phyloP scores from a whole-genome alignment of 331 rosid genomes.

The Quercus tomentella region DNA sequence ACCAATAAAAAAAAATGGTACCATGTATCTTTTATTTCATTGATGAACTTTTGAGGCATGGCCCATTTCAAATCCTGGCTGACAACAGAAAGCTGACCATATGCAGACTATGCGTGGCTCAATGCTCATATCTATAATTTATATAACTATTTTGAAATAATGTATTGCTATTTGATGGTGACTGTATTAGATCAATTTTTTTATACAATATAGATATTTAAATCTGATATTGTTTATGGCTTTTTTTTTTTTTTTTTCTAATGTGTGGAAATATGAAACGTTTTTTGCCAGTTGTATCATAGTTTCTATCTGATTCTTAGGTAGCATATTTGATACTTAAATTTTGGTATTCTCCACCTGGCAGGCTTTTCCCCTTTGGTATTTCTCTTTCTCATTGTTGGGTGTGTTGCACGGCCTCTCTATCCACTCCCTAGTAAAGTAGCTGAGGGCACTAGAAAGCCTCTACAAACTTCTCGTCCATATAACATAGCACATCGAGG shows the following conservation, averaged over 20 bases:
- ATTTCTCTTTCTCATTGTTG: conserved; percentile 47
- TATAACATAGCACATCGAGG: conserved; percentile 92
- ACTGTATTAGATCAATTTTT: background rate
- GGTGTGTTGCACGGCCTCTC: conserved; percentile 68
- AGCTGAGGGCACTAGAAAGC: conserved; percentile 26
- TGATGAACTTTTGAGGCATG: background rate
- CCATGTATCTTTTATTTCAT: background rate
- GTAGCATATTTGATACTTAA: background rate
- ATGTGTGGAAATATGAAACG: background rate
- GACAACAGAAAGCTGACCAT: background rate
- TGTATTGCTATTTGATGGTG: background rate
- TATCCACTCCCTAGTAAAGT: conserved; percentile 60
- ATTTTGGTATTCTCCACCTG: conserved; percentile 1
- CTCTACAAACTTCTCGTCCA: conserved; percentile 76
- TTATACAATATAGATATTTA: background rate
- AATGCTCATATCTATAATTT: background rate
- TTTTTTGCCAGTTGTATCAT: background rate
- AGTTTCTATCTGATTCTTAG: background rate
- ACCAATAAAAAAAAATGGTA: no score
- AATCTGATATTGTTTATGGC: background rate
- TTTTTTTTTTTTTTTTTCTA: background rate
- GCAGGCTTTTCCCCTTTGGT: conserved; percentile 50
- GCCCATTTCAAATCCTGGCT: background rate
- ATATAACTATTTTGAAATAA: background rate
- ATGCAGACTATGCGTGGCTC: background rate